Conservation (phyloP, 306 rosid genomes). For the Pyrus pyrifolia region DNA sequence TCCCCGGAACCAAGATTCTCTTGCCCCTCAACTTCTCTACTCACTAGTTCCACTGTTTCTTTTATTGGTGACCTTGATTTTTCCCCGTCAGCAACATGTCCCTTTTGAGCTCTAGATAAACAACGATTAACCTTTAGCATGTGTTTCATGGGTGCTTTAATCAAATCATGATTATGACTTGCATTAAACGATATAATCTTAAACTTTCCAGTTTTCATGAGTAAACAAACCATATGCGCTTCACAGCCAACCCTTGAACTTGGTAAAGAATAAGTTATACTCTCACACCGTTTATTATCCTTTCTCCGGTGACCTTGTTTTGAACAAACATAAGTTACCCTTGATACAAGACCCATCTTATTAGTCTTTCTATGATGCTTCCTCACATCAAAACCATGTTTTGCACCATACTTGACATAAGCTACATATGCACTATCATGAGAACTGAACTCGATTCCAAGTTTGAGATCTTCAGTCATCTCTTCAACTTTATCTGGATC, state of each 20-base stretch:
- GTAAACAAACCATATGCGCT: background rate
- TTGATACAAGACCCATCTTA: background rate
- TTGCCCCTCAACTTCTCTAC: background rate
- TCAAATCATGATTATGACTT: background rate
- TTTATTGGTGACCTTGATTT: background rate
- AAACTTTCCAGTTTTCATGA: background rate
- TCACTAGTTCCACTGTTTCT: background rate
- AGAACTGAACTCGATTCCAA: background rate
- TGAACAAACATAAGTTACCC: background rate
- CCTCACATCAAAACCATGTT: background rate
- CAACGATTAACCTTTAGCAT: background rate
- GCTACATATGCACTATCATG: background rate
- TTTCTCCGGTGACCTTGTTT: background rate
- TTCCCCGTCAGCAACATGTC: background rate
- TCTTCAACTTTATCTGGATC: background rate
- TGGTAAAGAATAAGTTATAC: background rate
- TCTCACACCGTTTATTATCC: background rate
- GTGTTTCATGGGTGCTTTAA: background rate
- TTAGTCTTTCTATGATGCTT: background rate
- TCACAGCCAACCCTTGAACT: background rate
- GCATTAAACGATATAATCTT: background rate
- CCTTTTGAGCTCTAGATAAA: background rate
- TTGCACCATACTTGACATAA: background rate
- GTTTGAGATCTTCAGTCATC: background rate
- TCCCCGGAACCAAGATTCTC: background rate